These are phyloP conservation scores for Cercospora canescens DNA, from an alignment of 2,329 filamentous ascomycete genomes.

Conservation along the genomic window DNA sequence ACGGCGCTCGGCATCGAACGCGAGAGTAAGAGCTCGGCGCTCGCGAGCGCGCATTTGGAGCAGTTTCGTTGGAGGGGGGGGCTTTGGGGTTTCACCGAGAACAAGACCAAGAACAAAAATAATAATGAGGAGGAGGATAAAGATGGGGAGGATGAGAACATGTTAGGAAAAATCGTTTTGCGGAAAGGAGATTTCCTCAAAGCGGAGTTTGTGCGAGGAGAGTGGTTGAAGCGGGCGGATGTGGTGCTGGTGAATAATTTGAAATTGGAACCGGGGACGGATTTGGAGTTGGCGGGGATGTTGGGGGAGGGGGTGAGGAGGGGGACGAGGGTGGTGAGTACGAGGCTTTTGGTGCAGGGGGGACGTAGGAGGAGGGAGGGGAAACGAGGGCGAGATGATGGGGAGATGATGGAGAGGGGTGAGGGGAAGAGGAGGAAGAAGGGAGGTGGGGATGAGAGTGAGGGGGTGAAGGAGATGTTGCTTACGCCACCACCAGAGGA, in stretches of 20 bases:
- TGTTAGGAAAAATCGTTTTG: constrained; percentile 45
- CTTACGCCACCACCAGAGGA: neutral
- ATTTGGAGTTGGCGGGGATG: constrained; percentile 77
- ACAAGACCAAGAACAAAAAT: too few relatives aligned
- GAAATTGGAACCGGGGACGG: constrained; percentile 83
- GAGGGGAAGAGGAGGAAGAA: neutral
- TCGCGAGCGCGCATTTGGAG: constrained; percentile 73
- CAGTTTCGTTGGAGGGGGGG: constrained; percentile 80
- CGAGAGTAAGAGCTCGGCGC: constrained; percentile 81
- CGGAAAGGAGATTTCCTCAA: constrained; percentile 80
- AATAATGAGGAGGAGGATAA: constrained; percentile 69
- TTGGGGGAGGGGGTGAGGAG: constrained; percentile 81
- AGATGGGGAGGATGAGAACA: neutral
- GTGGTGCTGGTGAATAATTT: constrained; percentile 98
- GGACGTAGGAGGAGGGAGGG: constrained; percentile 58
- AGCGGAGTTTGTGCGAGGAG: constrained; percentile 65
- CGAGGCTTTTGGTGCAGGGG: constrained; percentile 85
- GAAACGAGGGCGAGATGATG: constrained; percentile 51
- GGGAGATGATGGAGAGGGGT: constrained; percentile 35
- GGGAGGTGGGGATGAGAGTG: too few relatives aligned
- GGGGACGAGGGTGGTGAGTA: constrained; percentile 81
- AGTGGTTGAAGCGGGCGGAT: constrained; percentile 76
- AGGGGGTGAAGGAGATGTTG: constrained; percentile 44
- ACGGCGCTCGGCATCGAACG: constrained; percentile 94
- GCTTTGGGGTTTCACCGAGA: constrained; percentile 72